A percentile compares a stretch with the other conserved stretches of the same genome.
Conservation (phyloP, 2,329 filamentous ascomycete species). For the Curvularia hawaiiensis region DNA sequence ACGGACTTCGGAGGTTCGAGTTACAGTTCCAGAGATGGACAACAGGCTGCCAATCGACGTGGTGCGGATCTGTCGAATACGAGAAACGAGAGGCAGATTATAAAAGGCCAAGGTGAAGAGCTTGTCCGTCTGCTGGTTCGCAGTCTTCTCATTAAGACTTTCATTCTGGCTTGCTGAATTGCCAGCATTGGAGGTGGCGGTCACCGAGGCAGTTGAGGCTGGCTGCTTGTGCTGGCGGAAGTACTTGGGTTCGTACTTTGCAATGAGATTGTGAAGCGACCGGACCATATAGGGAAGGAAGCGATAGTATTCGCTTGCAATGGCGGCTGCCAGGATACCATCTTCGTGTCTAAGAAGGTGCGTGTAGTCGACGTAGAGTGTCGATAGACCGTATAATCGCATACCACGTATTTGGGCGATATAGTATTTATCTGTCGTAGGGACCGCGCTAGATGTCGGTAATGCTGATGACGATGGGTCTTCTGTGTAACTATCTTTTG, state of each 20-base stretch:
- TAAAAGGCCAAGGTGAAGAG: constrained; percentile 93
- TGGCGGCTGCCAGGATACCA: constrained; percentile 80
- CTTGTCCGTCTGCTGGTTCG: constrained; percentile 96
- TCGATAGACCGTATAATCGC: constrained; percentile 75
- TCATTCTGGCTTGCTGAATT: constrained; percentile 64
- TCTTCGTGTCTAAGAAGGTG: constrained; percentile 80
- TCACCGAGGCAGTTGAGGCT: constrained; percentile 72
- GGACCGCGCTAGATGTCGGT: constrained; percentile 68
- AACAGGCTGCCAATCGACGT: constrained; percentile 89
- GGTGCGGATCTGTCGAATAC: constrained; percentile 84
- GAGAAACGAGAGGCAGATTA: constrained; percentile 85
- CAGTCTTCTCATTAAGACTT: constrained; percentile 70
- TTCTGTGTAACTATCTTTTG: constrained; percentile 63
- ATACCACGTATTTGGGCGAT: constrained; percentile 82
- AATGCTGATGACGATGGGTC: constrained; percentile 67
- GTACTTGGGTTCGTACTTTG: constrained; percentile 92
- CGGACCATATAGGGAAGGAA: constrained; percentile 90
- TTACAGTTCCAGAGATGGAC: constrained; percentile 96
- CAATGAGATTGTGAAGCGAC: constrained; percentile 89
- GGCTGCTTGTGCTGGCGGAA: constrained; percentile 91
- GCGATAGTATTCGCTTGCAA: constrained; percentile 91
- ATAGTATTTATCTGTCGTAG: constrained; percentile 82
- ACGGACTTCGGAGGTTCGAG: constrained; percentile 93
- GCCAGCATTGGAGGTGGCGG: constrained; percentile 65
- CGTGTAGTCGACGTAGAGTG: constrained; percentile 84